Evolutionary conservation across 768 basidiomycete genomes (phyloP).

Genomic region (Leccinum aurantiacum): DNA sequence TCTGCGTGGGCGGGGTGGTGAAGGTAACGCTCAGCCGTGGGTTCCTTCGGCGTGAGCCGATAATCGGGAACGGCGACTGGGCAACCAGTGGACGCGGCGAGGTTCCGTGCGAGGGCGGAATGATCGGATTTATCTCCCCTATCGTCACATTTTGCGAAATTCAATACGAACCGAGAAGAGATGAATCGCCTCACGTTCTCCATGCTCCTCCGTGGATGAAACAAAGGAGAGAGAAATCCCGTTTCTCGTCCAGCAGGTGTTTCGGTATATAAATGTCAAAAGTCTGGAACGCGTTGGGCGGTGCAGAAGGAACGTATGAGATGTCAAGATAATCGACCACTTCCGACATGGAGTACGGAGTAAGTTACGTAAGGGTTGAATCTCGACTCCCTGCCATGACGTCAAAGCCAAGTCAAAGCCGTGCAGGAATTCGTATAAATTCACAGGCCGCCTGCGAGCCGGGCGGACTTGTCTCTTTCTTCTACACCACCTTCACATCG

Average conservation of each 20-base stretch:
- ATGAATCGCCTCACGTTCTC: slow-evolving; percentile 55
- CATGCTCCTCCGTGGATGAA: slow-evolving; percentile 88
- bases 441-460: background rate
- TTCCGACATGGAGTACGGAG: too few species aligned
- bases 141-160: slow-evolving; percentile 10
- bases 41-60: slow-evolving; percentile 55
- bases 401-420: slow-evolving; percentile 21
- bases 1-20: slow-evolving; percentile 70
- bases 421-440: slow-evolving; percentile 3
- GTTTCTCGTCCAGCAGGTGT: background rate
- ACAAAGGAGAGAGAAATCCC: slow-evolving; percentile 44
- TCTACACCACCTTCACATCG: slow-evolving; percentile 12
- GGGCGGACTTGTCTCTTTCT: background rate
- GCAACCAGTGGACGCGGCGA: slow-evolving; percentile 49
- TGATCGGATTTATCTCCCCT: slow-evolving; percentile 77
- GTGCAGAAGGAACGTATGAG: slow-evolving; percentile 36
- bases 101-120: slow-evolving; percentile 48
- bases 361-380: slow-evolving; percentile 1
- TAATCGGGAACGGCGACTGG: slow-evolving; percentile 79
- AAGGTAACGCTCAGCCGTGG: slow-evolving; percentile 38
- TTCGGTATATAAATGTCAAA: slow-evolving; percentile 58
- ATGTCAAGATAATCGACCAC: slow-evolving; percentile 23
- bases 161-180: background rate
- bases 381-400: slow-evolving; percentile 17
- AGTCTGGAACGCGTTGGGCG: slow-evolving; percentile 37